Percentiles rank a stretch among this genome's conserved stretches.
Conservation (phyloP, 2,329 filamentous ascomycete species). For the Alternaria triticimaculans region DNA sequence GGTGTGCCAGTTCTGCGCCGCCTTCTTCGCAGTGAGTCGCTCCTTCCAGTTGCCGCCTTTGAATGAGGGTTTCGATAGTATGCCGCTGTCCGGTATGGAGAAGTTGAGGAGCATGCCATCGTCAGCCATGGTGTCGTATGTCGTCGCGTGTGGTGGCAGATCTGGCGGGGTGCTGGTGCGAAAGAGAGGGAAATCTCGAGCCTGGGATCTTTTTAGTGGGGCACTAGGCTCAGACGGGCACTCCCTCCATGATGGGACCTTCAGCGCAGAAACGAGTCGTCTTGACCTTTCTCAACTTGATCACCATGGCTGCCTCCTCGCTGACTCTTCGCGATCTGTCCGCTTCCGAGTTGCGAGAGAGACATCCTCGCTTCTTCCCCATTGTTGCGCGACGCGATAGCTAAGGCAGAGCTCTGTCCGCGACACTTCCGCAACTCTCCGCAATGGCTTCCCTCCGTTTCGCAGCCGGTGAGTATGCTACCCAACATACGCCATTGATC, state of each 20-base stretch:
- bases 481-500: conserved; percentile 16
- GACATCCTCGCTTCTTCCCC: not conserved
- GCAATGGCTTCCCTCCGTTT: conserved; percentile 33
- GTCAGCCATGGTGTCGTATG: conserved; percentile 74
- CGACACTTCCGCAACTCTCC: conserved; percentile 30
- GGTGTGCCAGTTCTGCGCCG: conserved; percentile 61
- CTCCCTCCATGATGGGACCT: conserved; percentile 20
- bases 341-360: conserved; percentile 11
- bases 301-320: conserved; percentile 23
- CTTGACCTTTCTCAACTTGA: conserved; percentile 24
- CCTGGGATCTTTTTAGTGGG: conserved; percentile 28
- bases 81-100: conserved; percentile 71
- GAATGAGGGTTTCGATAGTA: conserved; percentile 69
- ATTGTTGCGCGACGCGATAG: not conserved
- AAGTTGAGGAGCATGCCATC: conserved; percentile 97
- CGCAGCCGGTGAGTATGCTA: conserved; percentile 22
- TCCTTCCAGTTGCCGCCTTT: conserved; percentile 96
- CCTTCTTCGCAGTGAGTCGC: conserved; percentile 79
- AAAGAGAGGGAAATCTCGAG: conserved; percentile 17
- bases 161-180: conserved; percentile 8
- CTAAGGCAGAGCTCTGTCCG: conserved; percentile 12
- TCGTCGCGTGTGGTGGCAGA: conserved; percentile 1
- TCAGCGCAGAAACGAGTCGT: conserved; percentile 33
- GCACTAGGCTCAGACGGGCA: conserved; percentile 12
- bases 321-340: conserved; percentile 2